Percentiles rank a stretch among this genome's conserved stretches.
Conservation (phyloP, 2,329 filamentous ascomycete genomes). For the Myotisia sp. region DNA sequence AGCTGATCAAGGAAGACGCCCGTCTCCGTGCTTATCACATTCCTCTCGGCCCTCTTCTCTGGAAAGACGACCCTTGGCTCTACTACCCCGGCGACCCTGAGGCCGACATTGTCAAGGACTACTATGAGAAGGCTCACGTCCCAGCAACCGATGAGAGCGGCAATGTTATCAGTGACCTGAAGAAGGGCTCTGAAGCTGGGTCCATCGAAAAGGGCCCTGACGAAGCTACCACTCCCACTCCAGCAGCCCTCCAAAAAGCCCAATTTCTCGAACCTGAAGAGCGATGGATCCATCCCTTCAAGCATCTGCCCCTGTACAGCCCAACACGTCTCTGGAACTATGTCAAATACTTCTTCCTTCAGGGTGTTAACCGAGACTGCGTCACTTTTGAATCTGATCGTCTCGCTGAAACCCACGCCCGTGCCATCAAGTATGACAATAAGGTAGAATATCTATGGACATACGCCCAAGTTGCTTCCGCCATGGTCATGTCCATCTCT, state of each 20-base stretch:
- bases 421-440: slow-evolving; percentile 33
- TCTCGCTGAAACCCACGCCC: slow-evolving; percentile 28
- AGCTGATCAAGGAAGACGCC: slow-evolving; percentile 21
- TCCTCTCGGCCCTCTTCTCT: slow-evolving; percentile 27
- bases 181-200: slow-evolving; percentile 10
- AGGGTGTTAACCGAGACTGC: slow-evolving; percentile 31
- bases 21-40: slow-evolving; percentile 23
- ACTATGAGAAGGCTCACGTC: slow-evolving; percentile 22
- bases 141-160: too few relatives aligned
- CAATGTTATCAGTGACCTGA: slow-evolving; percentile 14
- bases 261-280: slow-evolving; percentile 20
- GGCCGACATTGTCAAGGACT: slow-evolving; percentile 25
- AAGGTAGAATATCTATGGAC: slow-evolving; percentile 37
- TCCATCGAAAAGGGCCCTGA: slow-evolving; percentile 13
- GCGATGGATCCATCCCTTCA: slow-evolving; percentile 23
- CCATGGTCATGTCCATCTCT: slow-evolving; percentile 31
- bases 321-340: slow-evolving; percentile 25
- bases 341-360: slow-evolving; percentile 32
- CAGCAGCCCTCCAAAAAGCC: slow-evolving; percentile 12
- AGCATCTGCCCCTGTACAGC: slow-evolving; percentile 18
- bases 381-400: slow-evolving; percentile 27
- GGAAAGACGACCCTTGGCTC: slow-evolving; percentile 26
- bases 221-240: slow-evolving; percentile 10
- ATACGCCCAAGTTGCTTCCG: slow-evolving; percentile 29
- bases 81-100: slow-evolving; percentile 28